phyloP scores from a whole-genome alignment of 371 early-diverging fungal genomes.

The Lichtheimia corymbifera region DNA sequence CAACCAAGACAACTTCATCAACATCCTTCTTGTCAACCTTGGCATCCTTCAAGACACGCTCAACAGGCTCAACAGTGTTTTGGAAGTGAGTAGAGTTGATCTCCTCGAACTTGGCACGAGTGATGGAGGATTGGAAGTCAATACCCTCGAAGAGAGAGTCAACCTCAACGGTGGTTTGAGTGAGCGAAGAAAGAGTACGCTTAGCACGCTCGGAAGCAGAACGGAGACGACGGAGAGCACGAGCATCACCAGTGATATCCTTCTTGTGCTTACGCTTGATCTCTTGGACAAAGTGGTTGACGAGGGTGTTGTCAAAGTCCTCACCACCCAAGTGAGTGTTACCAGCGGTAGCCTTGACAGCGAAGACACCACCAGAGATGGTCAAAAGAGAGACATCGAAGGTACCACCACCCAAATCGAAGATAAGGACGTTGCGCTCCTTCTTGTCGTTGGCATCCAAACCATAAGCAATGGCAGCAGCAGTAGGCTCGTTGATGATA shows the following conservation, averaged over 20 bases:
- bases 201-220: slow-evolving; percentile 96
- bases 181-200: slow-evolving; percentile 88
- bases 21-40: slow-evolving; percentile 91
- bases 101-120: slow-evolving; percentile 93
- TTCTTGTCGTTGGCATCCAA: slow-evolving; percentile 76
- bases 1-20: slow-evolving; percentile 97
- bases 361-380: slow-evolving; percentile 93
- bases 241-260: slow-evolving; percentile 80
- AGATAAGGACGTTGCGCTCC: slow-evolving; percentile 86
- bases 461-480: slow-evolving; percentile 98
- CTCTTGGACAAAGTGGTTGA: slow-evolving; percentile 77
- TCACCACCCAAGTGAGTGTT: slow-evolving; percentile 99
- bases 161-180: slow-evolving; percentile 84
- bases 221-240: slow-evolving; percentile 90
- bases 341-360: slow-evolving; percentile 95
- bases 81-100: slow-evolving; percentile 86
- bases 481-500: slow-evolving; percentile 98
- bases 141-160: slow-evolving; percentile 89
- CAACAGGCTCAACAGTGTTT: slow-evolving; percentile 81
- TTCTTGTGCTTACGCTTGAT: slow-evolving; percentile 85
- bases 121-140: slow-evolving; percentile 87
- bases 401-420: slow-evolving; percentile 98
- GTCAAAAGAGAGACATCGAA: slow-evolving; percentile 96
- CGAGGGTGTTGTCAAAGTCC: slow-evolving; percentile 92
- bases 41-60: slow-evolving; percentile 86